Conservation (phyloP, 148 eudicot genomes). For the Silene latifolia region DNA sequence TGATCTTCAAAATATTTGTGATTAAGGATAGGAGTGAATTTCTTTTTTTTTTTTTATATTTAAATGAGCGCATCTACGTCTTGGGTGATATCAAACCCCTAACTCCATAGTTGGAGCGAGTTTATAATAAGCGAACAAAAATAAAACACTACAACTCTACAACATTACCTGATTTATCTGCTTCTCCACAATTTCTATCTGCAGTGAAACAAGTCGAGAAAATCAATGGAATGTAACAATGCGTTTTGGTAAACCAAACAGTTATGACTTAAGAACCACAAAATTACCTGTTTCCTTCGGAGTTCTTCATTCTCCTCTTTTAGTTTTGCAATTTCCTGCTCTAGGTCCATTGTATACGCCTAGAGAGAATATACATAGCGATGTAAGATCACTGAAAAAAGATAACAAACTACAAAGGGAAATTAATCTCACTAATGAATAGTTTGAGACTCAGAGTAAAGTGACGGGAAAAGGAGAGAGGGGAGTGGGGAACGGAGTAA, state of each 20-base stretch:
- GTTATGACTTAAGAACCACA: background rate
- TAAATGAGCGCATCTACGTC: no score
- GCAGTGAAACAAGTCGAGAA: slow-evolving; percentile 28
- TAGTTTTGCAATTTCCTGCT: slow-evolving; percentile 72
- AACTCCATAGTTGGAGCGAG: no score
- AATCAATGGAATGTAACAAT: background rate
- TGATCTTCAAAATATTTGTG: no score
- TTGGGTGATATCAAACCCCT: no score
- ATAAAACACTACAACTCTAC: no score
- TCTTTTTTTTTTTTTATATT: no score
- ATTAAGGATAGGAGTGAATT: no score
- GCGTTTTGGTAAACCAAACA: background rate
- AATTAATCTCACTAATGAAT: background rate
- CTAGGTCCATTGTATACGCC: slow-evolving; percentile 91
- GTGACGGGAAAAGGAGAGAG: no score
- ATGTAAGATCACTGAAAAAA: background rate
- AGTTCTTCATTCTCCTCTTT: slow-evolving; percentile 75
- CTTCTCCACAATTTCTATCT: slow-evolving; percentile 70
- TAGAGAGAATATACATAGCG: slow-evolving; percentile 3
- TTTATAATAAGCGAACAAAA: background rate
- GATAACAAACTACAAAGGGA: background rate
- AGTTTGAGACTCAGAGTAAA: background rate
- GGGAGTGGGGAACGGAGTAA: no score
- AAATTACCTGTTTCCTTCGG: slow-evolving; percentile 59
- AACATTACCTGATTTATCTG: slow-evolving; percentile 78